Evolutionary conservation across 805 yeast species (phyloP).

Genomic region (Ascoidea rubescens): DNA sequence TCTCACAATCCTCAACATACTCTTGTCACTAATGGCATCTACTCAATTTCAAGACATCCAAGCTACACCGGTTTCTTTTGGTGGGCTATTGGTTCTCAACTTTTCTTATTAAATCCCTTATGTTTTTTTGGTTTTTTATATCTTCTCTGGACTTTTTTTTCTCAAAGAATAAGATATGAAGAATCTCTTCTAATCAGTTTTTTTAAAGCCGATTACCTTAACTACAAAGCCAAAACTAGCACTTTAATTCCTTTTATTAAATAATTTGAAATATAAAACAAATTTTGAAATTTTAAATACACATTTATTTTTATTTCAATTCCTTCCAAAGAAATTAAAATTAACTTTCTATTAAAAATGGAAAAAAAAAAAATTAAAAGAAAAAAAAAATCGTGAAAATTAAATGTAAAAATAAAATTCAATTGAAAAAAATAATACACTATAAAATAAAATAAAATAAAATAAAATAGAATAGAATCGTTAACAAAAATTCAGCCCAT

Average conservation of each 20-base stretch:
- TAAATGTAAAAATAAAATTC: too few relatives aligned
- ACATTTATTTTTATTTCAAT: too few relatives aligned
- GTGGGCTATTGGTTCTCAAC: constrained; percentile 86
- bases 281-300: too few relatives aligned
- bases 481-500: neutral
- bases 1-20: constrained; percentile 39
- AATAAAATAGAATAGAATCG: too few relatives aligned
- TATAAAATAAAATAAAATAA: too few relatives aligned
- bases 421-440: too few relatives aligned
- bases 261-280: constrained; percentile 9
- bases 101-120: constrained; percentile 54
- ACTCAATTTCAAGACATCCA: constrained; percentile 64
- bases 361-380: too few relatives aligned
- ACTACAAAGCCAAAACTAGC: constrained; percentile 34
- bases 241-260: constrained; percentile 54
- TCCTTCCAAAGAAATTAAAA: too few relatives aligned
- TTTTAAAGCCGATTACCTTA: constrained; percentile 53
- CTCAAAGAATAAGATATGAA: constrained; percentile 51
- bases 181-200: constrained; percentile 51
- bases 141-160: constrained; percentile 61
- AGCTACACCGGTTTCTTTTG: constrained; percentile 82
- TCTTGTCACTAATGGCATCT: constrained; percentile 65
- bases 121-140: constrained; percentile 37
- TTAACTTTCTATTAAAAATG: too few relatives aligned
- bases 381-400: too few relatives aligned